Base-by-base conservation (phyloP, 805 yeast genomes). In the Myxozyma geophila region DNA sequence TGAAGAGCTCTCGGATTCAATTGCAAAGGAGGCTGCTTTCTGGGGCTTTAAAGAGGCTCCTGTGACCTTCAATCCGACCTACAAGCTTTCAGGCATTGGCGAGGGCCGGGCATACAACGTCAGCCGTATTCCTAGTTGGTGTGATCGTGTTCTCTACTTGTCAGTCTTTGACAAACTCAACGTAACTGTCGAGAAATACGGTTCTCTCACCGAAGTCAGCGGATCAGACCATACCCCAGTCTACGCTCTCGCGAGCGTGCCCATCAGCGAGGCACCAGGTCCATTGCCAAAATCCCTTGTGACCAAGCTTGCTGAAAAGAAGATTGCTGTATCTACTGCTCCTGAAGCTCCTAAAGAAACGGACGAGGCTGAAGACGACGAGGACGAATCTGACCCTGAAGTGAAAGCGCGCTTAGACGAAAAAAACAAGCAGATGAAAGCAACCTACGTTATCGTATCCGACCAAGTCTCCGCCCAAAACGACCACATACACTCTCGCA, bases 161-260 rank as follows among this genome's bases (percentile, higher is more conserved):
- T 72, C 79, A 1, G 83, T 86, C 28, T 74, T 75, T 62, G 68
- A 73, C 7, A 44, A 66, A 12, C 41, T 63, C 57, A 49, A 55
- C 1, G 58, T 79, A 75, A 41, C 62, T 4, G 63, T 84, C 0
- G 67, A 75, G 13, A 71, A 73, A 2, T 91, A 91, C 74, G 70
- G 76, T 36, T 79, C 89, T 7, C 73, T 77, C 1, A 73, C 77
- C n/a, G 23, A 7, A 0, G 74, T 87, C 44, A 74, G 76, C 5
- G 77, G 80, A 28, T 89, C 96, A 0, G 98, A 92, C 74, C 98
- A 92, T 75, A 83, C 83, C 54, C 96, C 97, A 0, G 97, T 92
- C 0, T 83, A 74, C 67, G 74, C 90, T 43, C 74, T 75, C 7
- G 73, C 87, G 0, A 71, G 76, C 0, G 77, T 86, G 2, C 87